Conservation (phyloP, 176 grass and related monocot genomes). For the Paspalum notatum region DNA sequence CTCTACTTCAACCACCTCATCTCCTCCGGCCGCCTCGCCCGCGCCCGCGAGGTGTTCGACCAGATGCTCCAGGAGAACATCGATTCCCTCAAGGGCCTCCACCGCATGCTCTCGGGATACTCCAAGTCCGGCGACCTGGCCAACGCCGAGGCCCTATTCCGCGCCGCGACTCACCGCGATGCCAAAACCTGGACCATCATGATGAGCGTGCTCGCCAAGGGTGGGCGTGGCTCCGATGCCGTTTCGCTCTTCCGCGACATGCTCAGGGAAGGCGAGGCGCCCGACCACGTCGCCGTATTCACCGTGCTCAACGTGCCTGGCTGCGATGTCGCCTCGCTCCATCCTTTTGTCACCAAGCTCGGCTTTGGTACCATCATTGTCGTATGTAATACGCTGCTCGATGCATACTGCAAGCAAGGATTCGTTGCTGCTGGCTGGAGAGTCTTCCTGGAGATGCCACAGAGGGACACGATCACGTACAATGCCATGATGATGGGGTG, state of each 20-base stretch:
- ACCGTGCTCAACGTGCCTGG: slow-evolving; percentile 54
- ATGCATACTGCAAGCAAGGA: slow-evolving; percentile 88
- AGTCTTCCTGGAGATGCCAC: slow-evolving; percentile 62
- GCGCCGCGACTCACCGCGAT: slow-evolving; percentile 29
- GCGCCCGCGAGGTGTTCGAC: slow-evolving; percentile 61
- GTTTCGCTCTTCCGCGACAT: slow-evolving; percentile 62
- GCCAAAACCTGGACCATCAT: slow-evolving; percentile 76
- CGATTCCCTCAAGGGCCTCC: slow-evolving; percentile 55
- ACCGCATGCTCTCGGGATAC: slow-evolving; percentile 67
- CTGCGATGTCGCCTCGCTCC: slow-evolving; percentile 42
- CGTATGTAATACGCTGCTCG: slow-evolving; percentile 75
- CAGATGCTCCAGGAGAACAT: slow-evolving; percentile 54
- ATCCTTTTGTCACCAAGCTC: slow-evolving; percentile 53
- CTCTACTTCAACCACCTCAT: slow-evolving; percentile 31
- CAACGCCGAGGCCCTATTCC: slow-evolving; percentile 54
- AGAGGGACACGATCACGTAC: slow-evolving; percentile 73
- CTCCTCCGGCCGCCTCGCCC: slow-evolving; percentile 30
- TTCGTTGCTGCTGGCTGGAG: slow-evolving; percentile 32
- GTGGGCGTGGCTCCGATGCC: slow-evolving; percentile 40
- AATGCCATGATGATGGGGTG: slow-evolving; percentile 85
- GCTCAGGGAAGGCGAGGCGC: slow-evolving; percentile 47
- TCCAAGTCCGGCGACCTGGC: slow-evolving; percentile 36
- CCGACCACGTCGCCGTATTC: slow-evolving; percentile 51
- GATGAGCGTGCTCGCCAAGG: slow-evolving; percentile 46
- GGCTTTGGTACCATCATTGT: slow-evolving; percentile 37